Evolutionary conservation across 2,329 filamentous ascomycete genomes (phyloP), one percentile per base, ranked within the genome.

Genomic region (Akanthomyces lecanii): DNA sequence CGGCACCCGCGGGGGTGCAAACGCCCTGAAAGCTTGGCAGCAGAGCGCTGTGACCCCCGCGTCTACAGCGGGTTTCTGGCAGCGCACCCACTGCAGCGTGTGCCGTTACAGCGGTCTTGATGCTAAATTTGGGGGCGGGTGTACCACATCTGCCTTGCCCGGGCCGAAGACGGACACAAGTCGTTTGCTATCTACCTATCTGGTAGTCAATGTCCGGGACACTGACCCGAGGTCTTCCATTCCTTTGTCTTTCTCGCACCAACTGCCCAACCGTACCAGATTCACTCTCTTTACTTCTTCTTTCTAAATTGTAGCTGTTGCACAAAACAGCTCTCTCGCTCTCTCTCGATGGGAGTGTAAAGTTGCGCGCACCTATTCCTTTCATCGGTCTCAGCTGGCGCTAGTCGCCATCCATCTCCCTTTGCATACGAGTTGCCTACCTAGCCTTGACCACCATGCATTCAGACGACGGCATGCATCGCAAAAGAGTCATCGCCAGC

Each of bases 401-500:
- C 40, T 33, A n/a, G 28, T 45, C 47, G 33, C 25, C 12, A 61
- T 61, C 51, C 64, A 63, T 48, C 59, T 52, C 42, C 56, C 42
- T 30, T 14, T 40, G 36, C 33, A 30, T 5, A 25, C 40, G 48
- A 44, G 30, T 11, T 18, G 18, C 2, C 14, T n/a, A 28, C 11
- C 25, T 16, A n/a, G 6, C 18, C 11, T 61, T 28, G n/a, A 21
- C 48, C 38, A 52, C 28, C 66, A 79, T 82, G 75, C 71, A 79
- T 58, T 80, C 84, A 67, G 76, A 75, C 40, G 76, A 75, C 40
- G 75, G 80, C 55, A 77, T 85, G 67, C 80, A 83, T 67, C 84
- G 81, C 71, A 87, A 87, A 66, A 89, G 93, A 69, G 81, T 96
- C 61, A 77, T 95, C 63, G 93, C 94, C 67, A 94, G 93, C 69